Evolutionary conservation across 2,329 filamentous ascomycete genomes (phyloP).

Genomic region (Trichoderma atroviride): DNA sequence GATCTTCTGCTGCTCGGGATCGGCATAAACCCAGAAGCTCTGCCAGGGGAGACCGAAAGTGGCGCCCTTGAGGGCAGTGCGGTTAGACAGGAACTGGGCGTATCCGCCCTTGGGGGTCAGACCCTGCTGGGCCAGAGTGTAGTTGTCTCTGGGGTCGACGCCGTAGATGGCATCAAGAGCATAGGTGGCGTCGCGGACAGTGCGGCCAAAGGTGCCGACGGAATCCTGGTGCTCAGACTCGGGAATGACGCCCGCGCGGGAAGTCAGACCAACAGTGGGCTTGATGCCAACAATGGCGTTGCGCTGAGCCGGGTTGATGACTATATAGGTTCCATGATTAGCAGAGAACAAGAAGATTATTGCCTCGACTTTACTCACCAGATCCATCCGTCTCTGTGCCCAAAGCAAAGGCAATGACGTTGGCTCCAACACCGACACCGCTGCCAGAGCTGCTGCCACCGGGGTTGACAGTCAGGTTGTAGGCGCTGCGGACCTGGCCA

Average conservation of each 20-base stretch:
- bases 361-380: conserved; percentile 40
- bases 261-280: conserved; percentile 73
- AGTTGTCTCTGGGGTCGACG: conserved; percentile 64
- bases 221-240: conserved; percentile 69
- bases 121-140: conserved; percentile 60
- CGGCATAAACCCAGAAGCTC: conserved; percentile 68
- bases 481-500: conserved; percentile 66
- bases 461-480: conserved; percentile 69
- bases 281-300: conserved; percentile 74
- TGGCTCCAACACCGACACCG: conserved; percentile 65
- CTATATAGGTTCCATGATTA: conserved; percentile 32
- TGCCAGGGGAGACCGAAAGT: conserved; percentile 73
- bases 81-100: conserved; percentile 57
- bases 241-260: conserved; percentile 64
- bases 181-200: conserved; percentile 68
- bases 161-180: conserved; percentile 71
- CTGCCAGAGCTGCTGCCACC: conserved; percentile 71
- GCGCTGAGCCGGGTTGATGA: conserved; percentile 72
- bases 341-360: background rate
- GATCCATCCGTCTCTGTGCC: conserved; percentile 76
- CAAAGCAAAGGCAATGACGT: conserved; percentile 64
- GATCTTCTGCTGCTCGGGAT: conserved; percentile 55
- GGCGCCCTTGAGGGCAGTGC: conserved; percentile 59
- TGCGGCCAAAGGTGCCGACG: conserved; percentile 68
- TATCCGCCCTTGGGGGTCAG: conserved; percentile 61